Base-by-base conservation (phyloP, 805 yeast species). In the Debaryomyces maramus region DNA sequence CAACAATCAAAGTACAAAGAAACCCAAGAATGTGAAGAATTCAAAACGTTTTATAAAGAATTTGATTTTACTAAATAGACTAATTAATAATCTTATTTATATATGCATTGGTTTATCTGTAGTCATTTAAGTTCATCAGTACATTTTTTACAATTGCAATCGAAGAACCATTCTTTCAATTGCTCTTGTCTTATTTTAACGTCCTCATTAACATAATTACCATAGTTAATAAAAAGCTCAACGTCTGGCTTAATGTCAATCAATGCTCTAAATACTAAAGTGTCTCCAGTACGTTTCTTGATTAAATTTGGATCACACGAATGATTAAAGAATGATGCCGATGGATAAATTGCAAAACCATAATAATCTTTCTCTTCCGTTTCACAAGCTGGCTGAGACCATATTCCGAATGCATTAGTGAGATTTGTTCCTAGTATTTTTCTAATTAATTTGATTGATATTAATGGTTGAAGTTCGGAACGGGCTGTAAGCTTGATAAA, bases 401-500 rank as follows among this genome's bases (percentile, higher is more conserved):
- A 80, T 16, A 81, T 78, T 1, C 88, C 88, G 57, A 82, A 82
- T 0, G 87, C 82, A 52, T 82, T 82, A 11, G 84, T 82, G 36
- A 80, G 73, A 47, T 81, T 83, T 28, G 73, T 62, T 2, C 87
- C 88, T 35, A 78, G 61, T 2, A 78, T 70, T 11, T 61, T 58
- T 33, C 85, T 62, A 13, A 81, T 56, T 4, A 45, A 45, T 2
- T 56, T 57, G 1, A 73, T 55, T 3, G 72, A 67, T 10, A 81
- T 53, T 11, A 53, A 45, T 1, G 53, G 56, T 26, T 65, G 68
- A 20, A 72, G 48, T 14, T 45, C 45, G 1, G 53, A 50, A 0
- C 75, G 74, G 9, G 73, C 51, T 6, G 70, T 50, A 3, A 72
- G 46, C 36, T 56, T 64, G 24, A 80, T 52, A 46, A 77, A 75